These are phyloP conservation scores for Chenopodium quinoa DNA, from an alignment of 148 eudicot species.

Conservation along the genomic window DNA sequence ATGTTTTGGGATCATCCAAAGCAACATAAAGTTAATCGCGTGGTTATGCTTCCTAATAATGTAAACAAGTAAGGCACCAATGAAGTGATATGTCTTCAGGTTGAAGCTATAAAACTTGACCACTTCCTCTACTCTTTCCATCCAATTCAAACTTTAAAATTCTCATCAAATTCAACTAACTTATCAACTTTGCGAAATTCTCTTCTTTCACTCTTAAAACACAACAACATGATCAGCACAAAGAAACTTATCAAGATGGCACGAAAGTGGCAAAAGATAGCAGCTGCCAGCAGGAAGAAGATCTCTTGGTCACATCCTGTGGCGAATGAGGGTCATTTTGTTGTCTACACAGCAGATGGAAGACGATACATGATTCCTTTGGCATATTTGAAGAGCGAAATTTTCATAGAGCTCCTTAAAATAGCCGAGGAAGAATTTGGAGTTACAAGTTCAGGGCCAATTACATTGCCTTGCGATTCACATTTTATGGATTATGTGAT, in stretches of 20 bases:
- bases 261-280: constrained; percentile 35
- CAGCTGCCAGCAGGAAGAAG: constrained; percentile 24
- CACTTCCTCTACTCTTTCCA: neutral
- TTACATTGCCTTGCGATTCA: constrained; percentile 21
- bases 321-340: constrained; percentile 21
- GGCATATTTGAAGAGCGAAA: constrained; percentile 8
- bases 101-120: constrained; percentile 10
- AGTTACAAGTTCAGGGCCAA: constrained; percentile 8
- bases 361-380: constrained; percentile 24
- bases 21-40: neutral
- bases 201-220: neutral
- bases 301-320: constrained; percentile 16
- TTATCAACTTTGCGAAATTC: neutral
- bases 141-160: neutral
- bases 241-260: constrained; percentile 45
- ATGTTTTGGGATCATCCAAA: neutral
- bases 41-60: constrained; percentile 8
- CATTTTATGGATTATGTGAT: constrained; percentile 6
- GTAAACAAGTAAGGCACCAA: constrained; percentile 8
- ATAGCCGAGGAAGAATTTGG: constrained; percentile 27
- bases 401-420: constrained; percentile 5
- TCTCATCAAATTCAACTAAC: neutral
- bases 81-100: constrained; percentile 15
- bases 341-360: constrained; percentile 24
- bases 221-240: constrained; percentile 31